A percentile compares a stretch with the other conserved stretches of the same genome.
Conservation (phyloP, 352 stramenopile species). For the Globisporangium spiculum region DNA sequence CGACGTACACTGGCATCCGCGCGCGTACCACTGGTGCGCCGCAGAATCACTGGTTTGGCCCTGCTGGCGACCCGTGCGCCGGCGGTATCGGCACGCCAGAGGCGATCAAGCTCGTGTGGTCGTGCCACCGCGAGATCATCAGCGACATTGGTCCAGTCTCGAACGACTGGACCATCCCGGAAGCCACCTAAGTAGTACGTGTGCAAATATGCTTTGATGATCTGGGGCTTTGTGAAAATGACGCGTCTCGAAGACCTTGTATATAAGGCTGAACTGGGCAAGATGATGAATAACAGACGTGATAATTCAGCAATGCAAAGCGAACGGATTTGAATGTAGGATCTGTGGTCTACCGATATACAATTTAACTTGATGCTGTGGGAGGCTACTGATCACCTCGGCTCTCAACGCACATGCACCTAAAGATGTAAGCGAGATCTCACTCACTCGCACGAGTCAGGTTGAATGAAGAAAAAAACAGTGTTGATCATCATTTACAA, state of each 20-base stretch:
- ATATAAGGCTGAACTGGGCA: neutral
- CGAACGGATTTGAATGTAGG: neutral
- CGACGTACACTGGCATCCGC: constrained; percentile 96
- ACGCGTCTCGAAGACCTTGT: neutral
- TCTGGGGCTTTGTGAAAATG: neutral
- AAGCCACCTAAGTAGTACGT: constrained; percentile 60
- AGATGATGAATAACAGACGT: neutral
- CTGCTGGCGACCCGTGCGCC: constrained; percentile 93
- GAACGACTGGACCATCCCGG: constrained; percentile 74
- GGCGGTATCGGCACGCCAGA: constrained; percentile 98
- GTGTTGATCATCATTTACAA: constrained; percentile 4
- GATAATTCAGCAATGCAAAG: constrained; percentile 2
- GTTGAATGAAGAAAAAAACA: neutral
- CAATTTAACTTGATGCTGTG: neutral
- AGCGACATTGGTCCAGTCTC: constrained; percentile 84
- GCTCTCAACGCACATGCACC: neutral
- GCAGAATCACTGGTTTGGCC: constrained; percentile 96
- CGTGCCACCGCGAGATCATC: constrained; percentile 98
- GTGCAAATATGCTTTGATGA: neutral
- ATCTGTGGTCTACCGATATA: neutral
- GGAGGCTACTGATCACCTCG: neutral
- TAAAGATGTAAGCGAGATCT: neutral
- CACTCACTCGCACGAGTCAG: neutral
- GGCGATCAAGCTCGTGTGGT: constrained; percentile 98
- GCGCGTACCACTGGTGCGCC: constrained; percentile 94